Base-by-base conservation (phyloP, 2,329 filamentous ascomycete species). In the Bipolaris bicolor region DNA sequence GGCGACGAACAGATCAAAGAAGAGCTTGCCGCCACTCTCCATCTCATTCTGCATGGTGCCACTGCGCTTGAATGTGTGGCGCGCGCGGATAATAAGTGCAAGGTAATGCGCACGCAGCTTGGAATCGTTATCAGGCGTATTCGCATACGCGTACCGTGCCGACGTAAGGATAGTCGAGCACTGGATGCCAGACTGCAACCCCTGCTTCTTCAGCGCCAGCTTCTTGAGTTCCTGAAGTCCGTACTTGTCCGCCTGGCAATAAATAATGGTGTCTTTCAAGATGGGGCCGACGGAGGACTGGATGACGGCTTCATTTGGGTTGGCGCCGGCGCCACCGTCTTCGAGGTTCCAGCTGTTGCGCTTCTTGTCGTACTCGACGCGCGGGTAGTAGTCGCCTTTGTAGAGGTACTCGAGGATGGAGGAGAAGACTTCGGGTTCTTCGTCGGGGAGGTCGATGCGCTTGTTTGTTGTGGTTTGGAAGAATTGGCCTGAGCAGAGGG, bases 31-130 rank as follows among this genome's bases (percentile, higher is more conserved):
- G 26, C 93, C 93, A 60, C 87, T 86, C 76, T 90, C 90, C 92
- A 97, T 97, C 80, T 97, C 92, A 66, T 91, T 86, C 79, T 97
- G 93, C 92, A 97, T 96, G 3, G 92, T 97, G 52, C 92, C 92
- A 77, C 92, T 96, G 53, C 91, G 85, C 83, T 96, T 97, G 79
- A 97, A 97, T 2, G 91, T 96, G 72, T 86, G 85, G 65, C 93
- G 86, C 68, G 89, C 91, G 64, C 92, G 88, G 73, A 97, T 96
- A 78, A 97, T 96, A 72, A 97, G 86, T 16, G 93, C 92, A 36
- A 97, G 87, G 69, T 96, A 97, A 77, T 97, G 92, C 22, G 92
- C 92, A 57, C 93, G 86, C 52, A 97, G 83, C 77, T 93, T 93
- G n/a, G 90, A 94, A 80, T 97, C 93, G 20, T 83, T 90, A 73